Percentiles rank a stretch among this genome's conserved stretches.
These are phyloP conservation scores for Quercus aquifolioides DNA, from an alignment of 306 rosid species.

Conservation along the genomic window DNA sequence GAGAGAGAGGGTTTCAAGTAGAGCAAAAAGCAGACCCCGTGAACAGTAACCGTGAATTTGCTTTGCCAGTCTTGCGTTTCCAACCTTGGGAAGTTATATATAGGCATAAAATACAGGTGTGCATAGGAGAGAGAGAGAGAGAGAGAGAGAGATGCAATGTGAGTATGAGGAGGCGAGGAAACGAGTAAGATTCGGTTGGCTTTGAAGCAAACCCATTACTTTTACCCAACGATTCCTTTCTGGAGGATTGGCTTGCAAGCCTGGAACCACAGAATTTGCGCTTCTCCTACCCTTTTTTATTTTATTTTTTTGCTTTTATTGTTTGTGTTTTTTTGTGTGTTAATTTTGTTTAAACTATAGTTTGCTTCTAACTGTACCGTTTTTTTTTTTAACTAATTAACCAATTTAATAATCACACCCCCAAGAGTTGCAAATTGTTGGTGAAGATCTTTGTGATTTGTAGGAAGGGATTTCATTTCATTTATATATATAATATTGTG, in stretches of 20 bases:
- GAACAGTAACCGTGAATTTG: slow-evolving; percentile 50
- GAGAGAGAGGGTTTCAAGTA: slow-evolving; percentile 28
- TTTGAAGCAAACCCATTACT: slow-evolving; percentile 97
- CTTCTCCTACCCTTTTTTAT: slow-evolving; percentile 18
- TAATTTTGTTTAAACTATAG: neutral
- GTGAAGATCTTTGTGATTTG: slow-evolving; percentile 30
- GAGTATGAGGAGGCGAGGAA: slow-evolving; percentile 69
- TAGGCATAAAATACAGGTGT: slow-evolving; percentile 19
- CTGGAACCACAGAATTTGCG: slow-evolving; percentile 68
- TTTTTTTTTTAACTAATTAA: neutral
- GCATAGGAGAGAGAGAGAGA: slow-evolving; percentile 10
- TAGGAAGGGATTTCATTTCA: slow-evolving; percentile 20
- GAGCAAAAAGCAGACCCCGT: slow-evolving; percentile 25
- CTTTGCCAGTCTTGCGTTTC: slow-evolving; percentile 45
- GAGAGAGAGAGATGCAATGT: slow-evolving; percentile 42
- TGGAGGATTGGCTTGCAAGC: slow-evolving; percentile 88
- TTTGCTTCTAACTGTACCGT: neutral
- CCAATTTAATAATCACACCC: slow-evolving; percentile 2
- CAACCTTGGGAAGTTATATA: slow-evolving; percentile 54
- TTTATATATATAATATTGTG: neutral
- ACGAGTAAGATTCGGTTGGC: slow-evolving; percentile 96
- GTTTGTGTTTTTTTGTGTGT: slow-evolving; percentile 1
- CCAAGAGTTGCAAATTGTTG: neutral
- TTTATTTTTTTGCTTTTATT: neutral
- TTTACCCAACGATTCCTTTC: slow-evolving; percentile 82